phyloP scores from a whole-genome alignment of 495 filamentous ascomycete genomes.

The Tuber borchii region DNA sequence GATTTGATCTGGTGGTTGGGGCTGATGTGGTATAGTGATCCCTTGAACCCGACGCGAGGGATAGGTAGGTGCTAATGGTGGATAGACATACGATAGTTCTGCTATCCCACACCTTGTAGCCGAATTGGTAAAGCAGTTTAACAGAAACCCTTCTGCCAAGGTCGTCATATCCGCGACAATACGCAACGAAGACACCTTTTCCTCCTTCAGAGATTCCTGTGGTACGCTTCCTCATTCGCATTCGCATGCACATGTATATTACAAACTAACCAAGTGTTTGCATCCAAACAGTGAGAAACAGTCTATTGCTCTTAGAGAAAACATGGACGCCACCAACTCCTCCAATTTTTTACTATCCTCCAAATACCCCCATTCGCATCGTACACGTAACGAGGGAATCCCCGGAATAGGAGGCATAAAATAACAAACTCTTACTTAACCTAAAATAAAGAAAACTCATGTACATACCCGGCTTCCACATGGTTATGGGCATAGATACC shows the following conservation, averaged over 20 bases:
- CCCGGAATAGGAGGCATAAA: not conserved
- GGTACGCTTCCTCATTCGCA: slow-evolving; percentile 46
- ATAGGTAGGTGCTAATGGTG: not conserved
- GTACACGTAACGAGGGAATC: slow-evolving; percentile 13
- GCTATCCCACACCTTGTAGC: slow-evolving; percentile 54
- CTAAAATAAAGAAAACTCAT: not conserved
- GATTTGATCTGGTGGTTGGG: slow-evolving; percentile 50
- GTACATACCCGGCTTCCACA: not conserved
- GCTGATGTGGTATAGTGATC: slow-evolving; percentile 48
- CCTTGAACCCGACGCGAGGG: slow-evolving; percentile 7
- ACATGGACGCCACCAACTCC: slow-evolving; percentile 21
- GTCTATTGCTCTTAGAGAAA: slow-evolving; percentile 22
- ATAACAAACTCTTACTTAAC: not conserved
- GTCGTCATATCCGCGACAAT: slow-evolving; percentile 58
- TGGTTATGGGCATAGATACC: not conserved
- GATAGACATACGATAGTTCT: slow-evolving; percentile 60
- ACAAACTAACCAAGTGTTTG: slow-evolving; percentile 17
- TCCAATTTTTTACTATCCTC: slow-evolving; percentile 42
- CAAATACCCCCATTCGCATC: slow-evolving; percentile 42
- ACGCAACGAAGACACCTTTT: slow-evolving; percentile 59
- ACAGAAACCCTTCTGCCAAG: slow-evolving; percentile 46
- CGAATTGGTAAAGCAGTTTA: slow-evolving; percentile 53
- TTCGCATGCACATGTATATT: not conserved
- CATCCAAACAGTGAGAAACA: slow-evolving; percentile 34
- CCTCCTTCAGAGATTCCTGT: slow-evolving; percentile 53